Conservation (phyloP, 164 flowering plant genomes). For the Pachysandra terminalis region DNA sequence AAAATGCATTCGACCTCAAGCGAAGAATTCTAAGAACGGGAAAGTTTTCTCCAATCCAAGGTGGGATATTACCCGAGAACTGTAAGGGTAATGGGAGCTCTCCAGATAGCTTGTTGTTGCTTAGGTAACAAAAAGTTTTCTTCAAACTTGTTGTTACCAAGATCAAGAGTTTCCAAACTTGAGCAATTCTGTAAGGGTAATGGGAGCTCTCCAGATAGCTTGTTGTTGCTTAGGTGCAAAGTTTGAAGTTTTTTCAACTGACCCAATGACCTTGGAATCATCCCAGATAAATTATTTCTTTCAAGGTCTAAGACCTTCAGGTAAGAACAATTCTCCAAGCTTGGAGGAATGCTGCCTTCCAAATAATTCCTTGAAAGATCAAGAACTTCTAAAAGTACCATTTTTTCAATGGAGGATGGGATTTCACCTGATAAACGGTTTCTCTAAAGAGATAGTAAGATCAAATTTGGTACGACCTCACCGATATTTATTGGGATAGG, state of each 20-base stretch:
- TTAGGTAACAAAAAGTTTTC: too few relatives aligned
- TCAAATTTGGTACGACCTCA: constrained; percentile 22
- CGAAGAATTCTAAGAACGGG: constrained; percentile 22
- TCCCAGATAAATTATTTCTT: constrained; percentile 33
- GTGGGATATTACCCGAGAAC: constrained; percentile 35
- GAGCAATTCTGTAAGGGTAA: constrained; percentile 27
- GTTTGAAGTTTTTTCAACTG: constrained; percentile 32
- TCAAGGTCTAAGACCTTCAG: constrained; percentile 36
- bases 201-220: constrained; percentile 37
- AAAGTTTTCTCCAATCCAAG: constrained; percentile 26
- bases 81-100: constrained; percentile 34
- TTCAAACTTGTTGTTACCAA: constrained; percentile 33
- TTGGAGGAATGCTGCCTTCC: constrained; percentile 37
- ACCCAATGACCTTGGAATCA: constrained; percentile 34
- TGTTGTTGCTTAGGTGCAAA: constrained; percentile 34
- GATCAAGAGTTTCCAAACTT: constrained; percentile 34
- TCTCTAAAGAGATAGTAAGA: constrained; percentile 35
- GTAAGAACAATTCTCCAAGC: constrained; percentile 27
- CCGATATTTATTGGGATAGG: constrained; percentile 26
- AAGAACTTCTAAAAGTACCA: constrained; percentile 26
- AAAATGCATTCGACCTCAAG: constrained; percentile 28
- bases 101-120: constrained; percentile 36
- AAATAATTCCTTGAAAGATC: constrained; percentile 41
- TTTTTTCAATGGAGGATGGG: constrained; percentile 35
- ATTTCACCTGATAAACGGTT: constrained; percentile 39